phyloP scores from a whole-genome alignment of 495 filamentous ascomycete genomes.

The Penicillium robsamsonii region DNA sequence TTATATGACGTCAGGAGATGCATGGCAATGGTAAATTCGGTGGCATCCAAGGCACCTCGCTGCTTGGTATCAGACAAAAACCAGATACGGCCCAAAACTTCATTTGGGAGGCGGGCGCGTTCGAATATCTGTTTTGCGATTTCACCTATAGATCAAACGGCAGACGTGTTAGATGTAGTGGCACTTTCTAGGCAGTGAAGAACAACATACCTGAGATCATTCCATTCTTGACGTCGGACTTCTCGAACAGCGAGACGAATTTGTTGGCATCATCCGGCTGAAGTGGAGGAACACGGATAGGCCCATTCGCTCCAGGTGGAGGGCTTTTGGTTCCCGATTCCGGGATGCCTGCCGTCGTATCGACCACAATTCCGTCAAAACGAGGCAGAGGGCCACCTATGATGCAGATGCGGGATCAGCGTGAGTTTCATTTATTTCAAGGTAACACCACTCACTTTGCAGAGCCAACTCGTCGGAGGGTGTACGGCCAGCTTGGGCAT shows the following conservation, averaged over 20 bases:
- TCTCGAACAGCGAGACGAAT: conserved; percentile 82
- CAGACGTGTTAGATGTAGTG: background rate
- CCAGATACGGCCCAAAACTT: conserved; percentile 90
- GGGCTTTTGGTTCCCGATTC: conserved; percentile 49
- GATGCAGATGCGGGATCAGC: conserved; percentile 19
- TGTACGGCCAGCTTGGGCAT: conserved; percentile 82
- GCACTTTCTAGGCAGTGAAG: background rate
- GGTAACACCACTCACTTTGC: conserved; percentile 49
- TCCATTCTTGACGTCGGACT: conserved; percentile 74
- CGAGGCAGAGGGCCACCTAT: conserved; percentile 83
- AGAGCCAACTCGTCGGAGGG: conserved; percentile 75
- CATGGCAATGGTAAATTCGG: conserved; percentile 98
- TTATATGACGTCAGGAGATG: conserved; percentile 90
- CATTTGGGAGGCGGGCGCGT: conserved; percentile 83
- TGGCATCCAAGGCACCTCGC: conserved; percentile 79
- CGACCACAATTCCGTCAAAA: conserved; percentile 70
- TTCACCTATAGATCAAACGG: conserved; percentile 52
- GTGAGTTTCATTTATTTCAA: background rate
- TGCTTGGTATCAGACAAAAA: conserved; percentile 90
- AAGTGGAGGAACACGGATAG: conserved; percentile 86
- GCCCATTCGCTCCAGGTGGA: conserved; percentile 64
- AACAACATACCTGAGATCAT: conserved; percentile 65
- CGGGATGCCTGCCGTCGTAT: conserved; percentile 41
- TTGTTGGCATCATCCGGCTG: conserved; percentile 85
- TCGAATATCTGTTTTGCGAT: conserved; percentile 93